Percentiles rank a stretch among this genome's conserved stretches.
These are phyloP conservation scores for Pythium rhizo-oryzae DNA, from an alignment of 352 stramenopile genomes.

Conservation along the genomic window DNA sequence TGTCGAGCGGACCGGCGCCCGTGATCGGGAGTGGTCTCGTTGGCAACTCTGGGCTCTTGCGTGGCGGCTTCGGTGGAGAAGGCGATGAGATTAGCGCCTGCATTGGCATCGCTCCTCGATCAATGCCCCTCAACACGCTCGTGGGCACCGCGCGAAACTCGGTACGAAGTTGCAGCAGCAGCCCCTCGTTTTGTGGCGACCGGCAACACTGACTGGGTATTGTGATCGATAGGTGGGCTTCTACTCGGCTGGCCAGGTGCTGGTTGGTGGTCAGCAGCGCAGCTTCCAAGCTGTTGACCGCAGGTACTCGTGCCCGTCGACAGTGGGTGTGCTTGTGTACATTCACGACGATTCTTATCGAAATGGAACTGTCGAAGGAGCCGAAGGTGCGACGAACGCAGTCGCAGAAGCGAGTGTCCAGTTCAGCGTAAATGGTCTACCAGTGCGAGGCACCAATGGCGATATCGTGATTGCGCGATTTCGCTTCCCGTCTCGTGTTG, in stretches of 20 bases:
- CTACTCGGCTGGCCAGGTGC: constrained; percentile 79
- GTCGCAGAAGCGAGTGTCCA: constrained; percentile 50
- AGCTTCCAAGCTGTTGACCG: constrained; percentile 59
- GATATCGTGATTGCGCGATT: constrained; percentile 64
- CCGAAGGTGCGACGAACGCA: constrained; percentile 1
- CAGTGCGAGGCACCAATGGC: constrained; percentile 55
- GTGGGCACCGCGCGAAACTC: constrained; percentile 81
- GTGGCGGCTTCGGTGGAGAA: not conserved
- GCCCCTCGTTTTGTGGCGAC: not conserved
- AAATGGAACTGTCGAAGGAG: constrained; percentile 19
- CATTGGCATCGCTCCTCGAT: constrained; percentile 74
- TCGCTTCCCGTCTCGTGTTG: constrained; percentile 55
- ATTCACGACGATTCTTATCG: constrained; percentile 43
- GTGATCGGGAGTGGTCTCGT: constrained; percentile 29
- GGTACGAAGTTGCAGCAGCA: too few species aligned
- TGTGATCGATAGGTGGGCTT: constrained; percentile 62
- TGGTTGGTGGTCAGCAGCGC: constrained; percentile 62
- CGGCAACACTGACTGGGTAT: not conserved
- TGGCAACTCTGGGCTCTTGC: not conserved
- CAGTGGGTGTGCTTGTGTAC: constrained; percentile 73
- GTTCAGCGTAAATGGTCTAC: constrained; percentile 72
- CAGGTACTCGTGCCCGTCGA: constrained; percentile 65
- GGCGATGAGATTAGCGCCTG: constrained; percentile 67
- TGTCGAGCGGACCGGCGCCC: constrained; percentile 50
- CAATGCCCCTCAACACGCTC: constrained; percentile 80